Evolutionary conservation across 2,329 filamentous ascomycete species (phyloP).

Genomic region (Aspergillus flavus): DNA sequence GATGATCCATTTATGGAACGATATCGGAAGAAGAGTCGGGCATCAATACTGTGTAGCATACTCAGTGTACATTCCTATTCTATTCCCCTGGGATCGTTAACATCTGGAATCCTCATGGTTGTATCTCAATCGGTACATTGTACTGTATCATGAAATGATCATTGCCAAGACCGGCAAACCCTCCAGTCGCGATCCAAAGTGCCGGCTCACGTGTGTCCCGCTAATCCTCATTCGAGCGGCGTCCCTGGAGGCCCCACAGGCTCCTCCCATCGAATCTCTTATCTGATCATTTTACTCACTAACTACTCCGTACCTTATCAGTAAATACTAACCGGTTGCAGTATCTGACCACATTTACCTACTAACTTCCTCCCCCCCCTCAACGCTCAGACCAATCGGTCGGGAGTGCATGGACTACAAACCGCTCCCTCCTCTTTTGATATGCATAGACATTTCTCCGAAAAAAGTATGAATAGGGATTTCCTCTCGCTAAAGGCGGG

Average conservation of each 20-base stretch:
- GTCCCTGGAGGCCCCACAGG: slow-evolving; percentile 5
- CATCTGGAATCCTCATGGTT: background rate
- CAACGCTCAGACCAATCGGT: background rate
- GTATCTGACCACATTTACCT: background rate
- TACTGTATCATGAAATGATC: background rate
- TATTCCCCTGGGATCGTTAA: background rate
- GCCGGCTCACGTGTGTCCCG: background rate
- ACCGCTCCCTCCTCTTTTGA: background rate
- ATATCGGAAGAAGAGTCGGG: background rate
- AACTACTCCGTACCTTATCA: background rate
- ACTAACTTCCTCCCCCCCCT: background rate
- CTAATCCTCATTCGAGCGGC: background rate
- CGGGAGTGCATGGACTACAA: background rate
- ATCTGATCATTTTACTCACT: slow-evolving; percentile 14
- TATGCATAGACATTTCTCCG: background rate
- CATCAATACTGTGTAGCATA: background rate
- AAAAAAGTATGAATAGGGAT: background rate
- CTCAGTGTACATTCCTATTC: background rate
- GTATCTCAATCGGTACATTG: background rate
- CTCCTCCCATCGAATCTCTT: slow-evolving; percentile 7
- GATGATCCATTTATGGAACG: background rate
- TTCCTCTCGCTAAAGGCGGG: background rate
- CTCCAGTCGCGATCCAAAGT: background rate
- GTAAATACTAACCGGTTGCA: background rate
- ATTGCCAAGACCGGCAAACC: background rate